Base-by-base conservation (phyloP, 805 yeast species). In the Candida lessepsii region DNA sequence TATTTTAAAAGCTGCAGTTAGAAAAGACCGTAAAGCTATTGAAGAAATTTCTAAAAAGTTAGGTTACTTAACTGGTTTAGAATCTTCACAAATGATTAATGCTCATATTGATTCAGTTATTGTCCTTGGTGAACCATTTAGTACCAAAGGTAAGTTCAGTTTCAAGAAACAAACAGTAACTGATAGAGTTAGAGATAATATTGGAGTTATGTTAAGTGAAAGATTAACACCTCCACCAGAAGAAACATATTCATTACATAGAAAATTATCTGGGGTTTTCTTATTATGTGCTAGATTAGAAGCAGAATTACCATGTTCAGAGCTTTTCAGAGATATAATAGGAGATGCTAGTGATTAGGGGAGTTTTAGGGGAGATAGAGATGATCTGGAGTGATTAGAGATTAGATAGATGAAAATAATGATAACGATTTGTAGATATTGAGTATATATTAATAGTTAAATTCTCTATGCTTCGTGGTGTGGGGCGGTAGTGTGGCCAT, bases 141-240 rank as follows among this genome's bases (percentile, higher is more conserved):
- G 81, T 19, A 70, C 70, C 39, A 48, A 65, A 1, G 83, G 83
- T 0, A 52, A 57, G 9, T 93, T 80, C 60, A 84, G 86, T 57
- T 93, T 93, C 65, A 67, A 76, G 19, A 67, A 77, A 41, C 99
- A 93, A 62, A 90, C 96, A 10, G 91, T 93, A 30, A 89, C 98
- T 5, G 96, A 88, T 49, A 76, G 98, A 48, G 96, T 93, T 16
- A 77, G 96, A 49, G 83, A 78, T 2, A 89, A 90, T 54, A 87
- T 93, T 49, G 81, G 88, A 2, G 66, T 90, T 39, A 93, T 93
- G 99, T 72, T 93, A 46, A 78, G 82, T 45, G 96, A 93, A 61
- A 78, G 99, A 51, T 70, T 93, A 46, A 80, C 96, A 3, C 97
- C 99, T 3, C 99, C 99, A 10, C 99, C 99, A 2, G 98, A 93